Conservation (phyloP, 805 yeast species). For the Naumovozyma castellii region DNA sequence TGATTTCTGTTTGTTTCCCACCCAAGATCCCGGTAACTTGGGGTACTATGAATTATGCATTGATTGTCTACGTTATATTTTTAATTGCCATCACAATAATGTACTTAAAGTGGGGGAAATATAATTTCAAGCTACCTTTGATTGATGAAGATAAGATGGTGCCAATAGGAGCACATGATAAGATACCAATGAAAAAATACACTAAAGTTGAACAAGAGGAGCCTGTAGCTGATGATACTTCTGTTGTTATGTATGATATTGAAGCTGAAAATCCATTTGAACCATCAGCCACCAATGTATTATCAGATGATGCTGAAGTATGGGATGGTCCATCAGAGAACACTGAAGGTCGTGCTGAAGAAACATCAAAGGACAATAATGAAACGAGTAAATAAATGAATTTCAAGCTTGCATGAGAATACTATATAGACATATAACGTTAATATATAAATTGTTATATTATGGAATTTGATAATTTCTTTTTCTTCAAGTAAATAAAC, state of each 20-base stretch:
- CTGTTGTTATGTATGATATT: not conserved
- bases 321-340: not conserved
- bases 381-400: too few species aligned
- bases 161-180: not conserved
- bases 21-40: slow-evolving; percentile 48
- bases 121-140: slow-evolving; percentile 54
- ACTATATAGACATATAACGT: too few species aligned
- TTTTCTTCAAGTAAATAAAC: slow-evolving; percentile 7
- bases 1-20: slow-evolving; percentile 59
- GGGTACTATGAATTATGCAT: slow-evolving; percentile 41
- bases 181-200: not conserved
- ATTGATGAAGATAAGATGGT: slow-evolving; percentile 18
- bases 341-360: too few species aligned
- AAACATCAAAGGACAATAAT: too few species aligned
- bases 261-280: not conserved
- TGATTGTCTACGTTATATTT: slow-evolving; percentile 46
- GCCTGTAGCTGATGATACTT: not conserved
- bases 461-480: too few species aligned
- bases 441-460: too few species aligned
- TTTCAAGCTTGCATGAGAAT: too few species aligned
- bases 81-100: slow-evolving; percentile 40
- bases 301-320: not conserved
- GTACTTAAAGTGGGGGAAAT: slow-evolving; percentile 53
- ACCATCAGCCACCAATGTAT: not conserved
- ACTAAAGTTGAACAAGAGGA: not conserved